Evolutionary conservation across 805 yeast genomes (phyloP).

Genomic region (Yarrowia alimentaria): DNA sequence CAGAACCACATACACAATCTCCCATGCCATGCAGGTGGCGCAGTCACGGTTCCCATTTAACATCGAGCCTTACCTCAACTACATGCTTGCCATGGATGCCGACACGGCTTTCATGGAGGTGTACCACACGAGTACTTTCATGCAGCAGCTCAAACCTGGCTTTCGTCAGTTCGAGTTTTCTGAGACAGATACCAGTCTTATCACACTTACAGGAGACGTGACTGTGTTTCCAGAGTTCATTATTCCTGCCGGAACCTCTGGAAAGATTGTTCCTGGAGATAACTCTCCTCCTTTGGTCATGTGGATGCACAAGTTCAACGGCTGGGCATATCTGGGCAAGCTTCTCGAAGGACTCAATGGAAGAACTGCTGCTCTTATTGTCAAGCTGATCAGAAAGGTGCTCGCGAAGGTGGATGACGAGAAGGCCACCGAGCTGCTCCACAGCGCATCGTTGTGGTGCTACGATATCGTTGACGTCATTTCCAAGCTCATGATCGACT

Average conservation of each 20-base stretch:
- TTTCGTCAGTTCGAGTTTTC: slow-evolving; percentile 45
- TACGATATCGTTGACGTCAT: slow-evolving; percentile 63
- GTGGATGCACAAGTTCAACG: slow-evolving; percentile 72
- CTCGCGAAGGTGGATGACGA: slow-evolving; percentile 46
- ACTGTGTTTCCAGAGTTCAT: slow-evolving; percentile 51
- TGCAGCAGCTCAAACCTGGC: slow-evolving; percentile 47
- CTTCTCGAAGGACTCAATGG: slow-evolving; percentile 45
- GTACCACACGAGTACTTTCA: slow-evolving; percentile 57
- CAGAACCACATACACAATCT: slow-evolving; percentile 44
- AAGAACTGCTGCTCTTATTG: slow-evolving; percentile 47
- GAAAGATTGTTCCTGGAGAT: slow-evolving; percentile 59
- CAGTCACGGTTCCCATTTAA: slow-evolving; percentile 73
- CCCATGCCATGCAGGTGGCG: slow-evolving; percentile 50
- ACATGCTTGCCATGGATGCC: slow-evolving; percentile 58
- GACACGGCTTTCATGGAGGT: slow-evolving; percentile 66
- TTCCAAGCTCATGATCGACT: slow-evolving; percentile 64
- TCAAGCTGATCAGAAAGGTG: slow-evolving; percentile 51
- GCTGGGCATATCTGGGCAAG: slow-evolving; percentile 85
- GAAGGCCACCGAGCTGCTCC: slow-evolving; percentile 44
- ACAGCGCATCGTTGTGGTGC: slow-evolving; percentile 42
- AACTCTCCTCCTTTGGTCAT: slow-evolving; percentile 49
- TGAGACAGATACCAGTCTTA: slow-evolving; percentile 52
- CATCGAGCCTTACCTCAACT: slow-evolving; percentile 57
- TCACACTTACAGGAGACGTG: slow-evolving; percentile 49
- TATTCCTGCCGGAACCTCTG: slow-evolving; percentile 60